Evolutionary conservation across 495 filamentous ascomycete genomes (phyloP), one percentile per base, ranked within the genome.

Genomic region (Tuber calosporum): DNA sequence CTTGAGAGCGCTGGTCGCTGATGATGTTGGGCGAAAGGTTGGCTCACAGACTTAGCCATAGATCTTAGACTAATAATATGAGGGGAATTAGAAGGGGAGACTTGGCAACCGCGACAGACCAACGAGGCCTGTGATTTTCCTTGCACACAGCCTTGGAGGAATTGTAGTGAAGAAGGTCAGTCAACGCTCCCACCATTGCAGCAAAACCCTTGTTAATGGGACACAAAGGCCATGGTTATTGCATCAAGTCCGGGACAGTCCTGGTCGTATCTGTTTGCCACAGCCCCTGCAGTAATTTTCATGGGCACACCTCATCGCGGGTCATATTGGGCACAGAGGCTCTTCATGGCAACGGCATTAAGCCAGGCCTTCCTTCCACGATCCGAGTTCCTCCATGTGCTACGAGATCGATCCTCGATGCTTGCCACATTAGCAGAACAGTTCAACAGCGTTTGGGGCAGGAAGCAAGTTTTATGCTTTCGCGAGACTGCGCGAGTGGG

Each of bases 101-200:
- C 17, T 26, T 15, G 34, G 26, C 53, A 62, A 34, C 34, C 53
- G 53, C 37, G 53, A 62, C 53, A 62, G 53, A 62, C 26, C 53
- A 26, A 15, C 41, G 45, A 62, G 75, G 3, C 77, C 77, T 0
- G 69, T 79, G n/a, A 48, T 79, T 0, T 79, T 79, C 36, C 58
- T 79, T 8, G 77, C 45, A 26, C 75, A 79, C 53, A 77, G 75
- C 17, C 77, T 79, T 38, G 77, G 77, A 1, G 77, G 77, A 4
- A 41, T 79, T 34, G 66, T 79, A 1, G n/a, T 79, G 20, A 77
- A 79, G 30, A 66, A 74, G 69, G 77, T 77, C 40, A 70, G 70
- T 70, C 26, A 8, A 19, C 40, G 0, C 40, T 36, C 26, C 68
- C 13, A 34, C 30, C 26, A 17, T 19, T 34, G 26, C 7, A 11